These are phyloP conservation scores for Spencermartinsiella ligniputridi DNA, from an alignment of 1,139 yeast genomes.

Conservation along the genomic window DNA sequence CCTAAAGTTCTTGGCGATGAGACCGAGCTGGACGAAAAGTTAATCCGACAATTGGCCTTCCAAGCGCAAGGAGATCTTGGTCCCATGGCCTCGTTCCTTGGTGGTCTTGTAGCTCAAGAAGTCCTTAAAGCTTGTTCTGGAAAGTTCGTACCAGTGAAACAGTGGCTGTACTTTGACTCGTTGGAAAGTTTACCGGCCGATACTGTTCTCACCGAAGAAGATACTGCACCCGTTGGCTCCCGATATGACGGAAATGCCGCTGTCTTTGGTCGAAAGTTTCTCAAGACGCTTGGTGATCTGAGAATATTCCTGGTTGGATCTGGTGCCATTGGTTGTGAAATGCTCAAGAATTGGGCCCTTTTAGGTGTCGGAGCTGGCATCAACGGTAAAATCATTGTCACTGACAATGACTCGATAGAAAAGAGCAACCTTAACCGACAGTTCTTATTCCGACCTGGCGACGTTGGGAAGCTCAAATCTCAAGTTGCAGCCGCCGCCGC, in stretches of 20 bases:
- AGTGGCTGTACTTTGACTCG: constrained; percentile 90
- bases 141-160: constrained; percentile 86
- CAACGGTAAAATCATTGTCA: constrained; percentile 73
- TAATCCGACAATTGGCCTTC: constrained; percentile 67
- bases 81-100: constrained; percentile 82
- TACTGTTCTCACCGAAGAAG: constrained; percentile 61
- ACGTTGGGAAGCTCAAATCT: constrained; percentile 88
- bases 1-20: constrained; percentile 57
- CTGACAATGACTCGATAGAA: constrained; percentile 95
- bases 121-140: constrained; percentile 93
- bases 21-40: constrained; percentile 53
- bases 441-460: constrained; percentile 87
- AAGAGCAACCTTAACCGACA: constrained; percentile 95
- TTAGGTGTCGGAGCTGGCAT: constrained; percentile 94
- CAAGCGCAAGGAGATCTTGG: constrained; percentile 93
- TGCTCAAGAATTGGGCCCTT: constrained; percentile 97
- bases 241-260: constrained; percentile 94
- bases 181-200: constrained; percentile 78
- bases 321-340: constrained; percentile 99
- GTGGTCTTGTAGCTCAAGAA: constrained; percentile 96
- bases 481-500: constrained; percentile 90
- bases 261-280: constrained; percentile 80
- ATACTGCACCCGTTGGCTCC: constrained; percentile 69
- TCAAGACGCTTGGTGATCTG: constrained; percentile 66
- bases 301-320: constrained; percentile 91